These are phyloP conservation scores for Mollisiaceae sp. DNA, from an alignment of 2,329 filamentous ascomycete species.

Conservation along the genomic window DNA sequence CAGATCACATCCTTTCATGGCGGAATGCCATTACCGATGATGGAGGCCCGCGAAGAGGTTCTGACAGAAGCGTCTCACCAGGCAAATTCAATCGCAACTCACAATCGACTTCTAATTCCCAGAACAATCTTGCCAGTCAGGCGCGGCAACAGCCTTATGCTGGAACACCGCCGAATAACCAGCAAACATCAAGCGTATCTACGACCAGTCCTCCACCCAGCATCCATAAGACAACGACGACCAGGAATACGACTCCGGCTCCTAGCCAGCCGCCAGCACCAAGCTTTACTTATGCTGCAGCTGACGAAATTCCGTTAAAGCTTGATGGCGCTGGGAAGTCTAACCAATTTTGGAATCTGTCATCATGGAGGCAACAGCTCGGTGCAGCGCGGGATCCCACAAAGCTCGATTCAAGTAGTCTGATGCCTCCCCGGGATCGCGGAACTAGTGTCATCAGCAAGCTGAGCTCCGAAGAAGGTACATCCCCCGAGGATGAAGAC, in stretches of 20 bases:
- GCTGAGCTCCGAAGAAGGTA: constrained; percentile 60
- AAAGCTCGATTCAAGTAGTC: constrained; percentile 31
- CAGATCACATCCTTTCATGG: constrained; percentile 89
- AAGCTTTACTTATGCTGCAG: constrained; percentile 55
- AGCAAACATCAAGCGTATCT: constrained; percentile 35
- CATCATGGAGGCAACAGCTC: constrained; percentile 50
- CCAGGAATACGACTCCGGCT: constrained; percentile 28
- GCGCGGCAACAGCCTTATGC: constrained; percentile 39
- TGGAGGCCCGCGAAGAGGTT: constrained; percentile 37
- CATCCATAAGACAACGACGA: constrained; percentile 30
- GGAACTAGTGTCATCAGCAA: constrained; percentile 49
- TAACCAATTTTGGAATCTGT: constrained; percentile 63
- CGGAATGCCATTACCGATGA: constrained; percentile 70
- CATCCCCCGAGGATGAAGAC: constrained; percentile 45
- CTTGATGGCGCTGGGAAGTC: constrained; percentile 49
- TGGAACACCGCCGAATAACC: constrained; percentile 20
- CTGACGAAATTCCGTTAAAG: constrained; percentile 48
- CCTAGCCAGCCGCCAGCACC: constrained; percentile 54
- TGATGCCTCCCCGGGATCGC: constrained; percentile 29
- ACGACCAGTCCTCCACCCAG: constrained; percentile 38
- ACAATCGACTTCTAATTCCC: constrained; percentile 30
- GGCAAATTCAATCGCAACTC: constrained; percentile 44
- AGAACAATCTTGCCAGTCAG: constrained; percentile 37
- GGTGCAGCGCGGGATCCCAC: constrained; percentile 25
- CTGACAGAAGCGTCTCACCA: constrained; percentile 60